These are phyloP conservation scores for Puccinia horiana DNA, from an alignment of 1,284 basidiomycete species.

Conservation along the genomic window DNA sequence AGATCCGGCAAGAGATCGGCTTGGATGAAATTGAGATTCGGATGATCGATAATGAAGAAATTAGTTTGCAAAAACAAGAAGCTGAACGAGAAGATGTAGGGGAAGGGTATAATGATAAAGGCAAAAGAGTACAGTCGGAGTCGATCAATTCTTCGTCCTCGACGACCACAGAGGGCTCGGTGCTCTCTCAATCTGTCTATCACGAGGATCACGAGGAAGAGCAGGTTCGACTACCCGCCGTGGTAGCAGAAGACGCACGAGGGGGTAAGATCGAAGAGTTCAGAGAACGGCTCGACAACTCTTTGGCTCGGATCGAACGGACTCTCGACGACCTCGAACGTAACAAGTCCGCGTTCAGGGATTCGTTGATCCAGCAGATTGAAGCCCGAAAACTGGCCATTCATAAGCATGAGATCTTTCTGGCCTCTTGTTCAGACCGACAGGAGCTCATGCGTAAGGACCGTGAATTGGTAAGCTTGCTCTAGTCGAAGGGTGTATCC, in stretches of 20 bases:
- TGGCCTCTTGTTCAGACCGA: conserved; percentile 8
- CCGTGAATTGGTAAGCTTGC: conserved; percentile 2
- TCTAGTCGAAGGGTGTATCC: background rate
- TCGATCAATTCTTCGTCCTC: background rate
- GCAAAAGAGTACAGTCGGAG: background rate
- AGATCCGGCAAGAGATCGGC: conserved; percentile 7
- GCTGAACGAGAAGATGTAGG: background rate
- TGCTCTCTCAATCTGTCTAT: conserved; percentile 1
- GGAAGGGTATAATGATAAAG: background rate
- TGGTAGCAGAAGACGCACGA: background rate
- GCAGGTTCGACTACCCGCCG: background rate
- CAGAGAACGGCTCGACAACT: background rate
- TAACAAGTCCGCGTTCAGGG: background rate
- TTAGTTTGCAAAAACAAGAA: background rate
- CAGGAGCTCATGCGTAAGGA: conserved; percentile 24
- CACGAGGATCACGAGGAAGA: background rate
- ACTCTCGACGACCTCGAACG: background rate
- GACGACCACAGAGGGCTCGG: conserved; percentile 10
- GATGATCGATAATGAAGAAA: background rate
- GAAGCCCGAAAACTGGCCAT: background rate
- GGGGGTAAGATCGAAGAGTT: background rate
- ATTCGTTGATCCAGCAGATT: background rate
- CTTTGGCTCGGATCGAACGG: background rate
- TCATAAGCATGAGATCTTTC: conserved; percentile 5
- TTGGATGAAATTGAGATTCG: background rate